phyloP scores from a whole-genome alignment of 2,329 filamentous ascomycete genomes.

The Penicillium sp. region DNA sequence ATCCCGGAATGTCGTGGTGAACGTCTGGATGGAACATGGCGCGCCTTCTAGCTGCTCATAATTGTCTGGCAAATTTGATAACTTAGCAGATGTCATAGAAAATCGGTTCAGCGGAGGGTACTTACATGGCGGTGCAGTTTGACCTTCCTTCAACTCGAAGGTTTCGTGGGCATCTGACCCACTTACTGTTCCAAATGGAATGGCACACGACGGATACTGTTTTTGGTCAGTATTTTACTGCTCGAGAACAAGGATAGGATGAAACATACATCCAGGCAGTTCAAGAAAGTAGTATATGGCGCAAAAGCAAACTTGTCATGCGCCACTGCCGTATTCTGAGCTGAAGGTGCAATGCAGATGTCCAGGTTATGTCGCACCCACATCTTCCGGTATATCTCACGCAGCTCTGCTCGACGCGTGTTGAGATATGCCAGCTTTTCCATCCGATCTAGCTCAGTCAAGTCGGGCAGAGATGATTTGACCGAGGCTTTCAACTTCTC shows the following conservation, averaged over 20 bases:
- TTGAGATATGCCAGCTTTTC: slow-evolving; percentile 20
- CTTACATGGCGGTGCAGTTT: slow-evolving; percentile 26
- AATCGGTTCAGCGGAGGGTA: neutral
- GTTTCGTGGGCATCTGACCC: slow-evolving; percentile 12
- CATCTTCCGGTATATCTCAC: slow-evolving; percentile 44
- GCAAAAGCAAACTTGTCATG: slow-evolving; percentile 47
- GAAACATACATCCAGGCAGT: slow-evolving; percentile 51
- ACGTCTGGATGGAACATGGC: slow-evolving; percentile 31
- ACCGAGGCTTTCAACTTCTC: slow-evolving; percentile 9
- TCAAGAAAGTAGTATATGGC: slow-evolving; percentile 51
- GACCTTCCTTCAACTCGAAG: slow-evolving; percentile 13
- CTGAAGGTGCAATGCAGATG: slow-evolving; percentile 49
- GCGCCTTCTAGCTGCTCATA: slow-evolving; percentile 29
- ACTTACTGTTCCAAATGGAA: slow-evolving; percentile 40
- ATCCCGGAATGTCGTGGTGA: slow-evolving; percentile 31
- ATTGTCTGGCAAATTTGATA: slow-evolving; percentile 18
- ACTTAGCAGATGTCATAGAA: neutral
- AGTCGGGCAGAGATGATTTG: slow-evolving; percentile 7
- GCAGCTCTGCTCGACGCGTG: slow-evolving; percentile 34
- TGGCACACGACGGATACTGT: slow-evolving; percentile 52
- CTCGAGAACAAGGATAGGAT: neutral
- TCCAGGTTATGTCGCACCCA: slow-evolving; percentile 51
- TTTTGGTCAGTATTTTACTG: too few relatives aligned
- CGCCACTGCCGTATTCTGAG: slow-evolving; percentile 52
- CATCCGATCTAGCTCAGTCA: slow-evolving; percentile 16